A percentile compares a stretch with the other conserved stretches of the same genome.
Evolutionary conservation across 1,284 basidiomycete genomes (phyloP).

Genomic region (Athelia sp.): DNA sequence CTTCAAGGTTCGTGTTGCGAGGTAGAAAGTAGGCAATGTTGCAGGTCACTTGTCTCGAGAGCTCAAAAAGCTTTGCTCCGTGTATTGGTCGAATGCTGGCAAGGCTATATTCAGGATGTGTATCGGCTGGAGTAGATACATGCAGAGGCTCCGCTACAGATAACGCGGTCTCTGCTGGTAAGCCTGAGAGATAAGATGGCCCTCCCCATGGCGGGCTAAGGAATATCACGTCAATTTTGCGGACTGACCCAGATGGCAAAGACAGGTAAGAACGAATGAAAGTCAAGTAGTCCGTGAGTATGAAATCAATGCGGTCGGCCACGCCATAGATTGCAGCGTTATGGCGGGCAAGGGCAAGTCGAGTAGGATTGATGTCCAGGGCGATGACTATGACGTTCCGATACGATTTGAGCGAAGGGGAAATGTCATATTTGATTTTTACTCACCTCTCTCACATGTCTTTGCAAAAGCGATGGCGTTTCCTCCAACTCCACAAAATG

Average conservation of each 20-base stretch:
- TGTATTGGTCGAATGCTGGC: slow-evolving; percentile 74
- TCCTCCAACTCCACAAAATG: slow-evolving; percentile 97
- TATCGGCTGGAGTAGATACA: slow-evolving; percentile 11
- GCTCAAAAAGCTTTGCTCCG: slow-evolving; percentile 74
- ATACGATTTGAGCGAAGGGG: neutral
- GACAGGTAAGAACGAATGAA: slow-evolving; percentile 65
- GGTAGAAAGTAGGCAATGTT: slow-evolving; percentile 92
- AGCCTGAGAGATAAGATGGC: slow-evolving; percentile 58
- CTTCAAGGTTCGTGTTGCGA: slow-evolving; percentile 72
- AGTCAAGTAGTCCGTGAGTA: slow-evolving; percentile 81
- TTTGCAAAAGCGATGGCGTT: slow-evolving; percentile 97
- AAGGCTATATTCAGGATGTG: slow-evolving; percentile 63
- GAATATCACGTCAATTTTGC: slow-evolving; percentile 82
- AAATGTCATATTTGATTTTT: neutral
- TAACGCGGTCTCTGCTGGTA: slow-evolving; percentile 11
- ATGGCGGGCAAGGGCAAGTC: slow-evolving; percentile 84
- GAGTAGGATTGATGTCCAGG: slow-evolving; percentile 80
- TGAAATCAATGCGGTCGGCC: slow-evolving; percentile 89
- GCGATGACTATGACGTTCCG: slow-evolving; percentile 71
- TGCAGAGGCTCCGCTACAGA: slow-evolving; percentile 5
- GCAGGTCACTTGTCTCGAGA: slow-evolving; percentile 65
- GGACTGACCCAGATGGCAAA: slow-evolving; percentile 15
- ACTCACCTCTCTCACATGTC: slow-evolving; percentile 84
- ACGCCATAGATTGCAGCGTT: slow-evolving; percentile 94
- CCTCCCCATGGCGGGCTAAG: slow-evolving; percentile 94